Conservation (phyloP, 345 rosid species). For the Trapa bicornis region DNA sequence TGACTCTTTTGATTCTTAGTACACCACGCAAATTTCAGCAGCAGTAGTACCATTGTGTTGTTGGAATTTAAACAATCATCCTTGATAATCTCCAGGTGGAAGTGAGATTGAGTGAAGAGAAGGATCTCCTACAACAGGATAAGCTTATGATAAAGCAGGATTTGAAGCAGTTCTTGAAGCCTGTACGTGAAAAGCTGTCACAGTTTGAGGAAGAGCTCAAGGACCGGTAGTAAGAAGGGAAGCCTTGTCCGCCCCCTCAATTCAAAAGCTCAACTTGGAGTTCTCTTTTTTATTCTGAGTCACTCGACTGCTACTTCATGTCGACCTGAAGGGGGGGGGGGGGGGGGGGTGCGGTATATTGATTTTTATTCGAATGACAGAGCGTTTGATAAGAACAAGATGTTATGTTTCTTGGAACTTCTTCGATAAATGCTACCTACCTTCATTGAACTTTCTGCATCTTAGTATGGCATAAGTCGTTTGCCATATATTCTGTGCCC, state of each 20-base stretch:
- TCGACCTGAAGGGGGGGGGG: background rate
- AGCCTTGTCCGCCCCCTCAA: background rate
- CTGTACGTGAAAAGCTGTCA: slow-evolving; percentile 54
- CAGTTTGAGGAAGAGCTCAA: slow-evolving; percentile 80
- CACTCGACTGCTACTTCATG: background rate
- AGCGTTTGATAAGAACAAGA: background rate
- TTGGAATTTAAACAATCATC: background rate
- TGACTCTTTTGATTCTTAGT: too few species aligned
- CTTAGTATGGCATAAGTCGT: background rate
- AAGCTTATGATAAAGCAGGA: slow-evolving; percentile 37
- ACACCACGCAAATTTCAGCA: too few species aligned
- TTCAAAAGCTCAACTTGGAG: background rate
- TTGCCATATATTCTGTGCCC: too few species aligned
- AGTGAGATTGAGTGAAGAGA: slow-evolving; percentile 45
- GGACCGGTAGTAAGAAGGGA: slow-evolving; percentile 32
- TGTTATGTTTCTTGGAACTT: background rate
- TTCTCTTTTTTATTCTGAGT: background rate
- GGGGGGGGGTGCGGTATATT: background rate
- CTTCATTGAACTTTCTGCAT: background rate
- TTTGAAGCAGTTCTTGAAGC: slow-evolving; percentile 55
- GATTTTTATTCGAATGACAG: background rate
- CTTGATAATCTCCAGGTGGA: slow-evolving; percentile 29
- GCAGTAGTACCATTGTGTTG: too few species aligned
- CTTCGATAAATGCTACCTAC: too few species aligned
- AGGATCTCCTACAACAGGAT: slow-evolving; percentile 44